A percentile compares a stretch with the other conserved stretches of the same genome.
Conservation (phyloP, 495 filamentous ascomycete genomes). For the Daldinia loculata region DNA sequence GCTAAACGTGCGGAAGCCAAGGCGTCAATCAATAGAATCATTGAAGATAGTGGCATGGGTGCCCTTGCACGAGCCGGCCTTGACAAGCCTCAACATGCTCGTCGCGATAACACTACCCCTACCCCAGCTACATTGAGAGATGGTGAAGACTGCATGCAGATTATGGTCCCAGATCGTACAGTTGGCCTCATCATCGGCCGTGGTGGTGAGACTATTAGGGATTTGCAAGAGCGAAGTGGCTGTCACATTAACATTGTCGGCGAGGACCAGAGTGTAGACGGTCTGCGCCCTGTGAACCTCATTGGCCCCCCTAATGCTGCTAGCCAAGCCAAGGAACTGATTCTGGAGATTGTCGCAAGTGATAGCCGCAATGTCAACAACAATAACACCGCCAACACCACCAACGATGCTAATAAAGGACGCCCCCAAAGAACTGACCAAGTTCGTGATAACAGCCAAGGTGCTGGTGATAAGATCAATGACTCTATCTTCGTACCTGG, state of each 20-base stretch:
- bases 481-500: constrained; percentile 83
- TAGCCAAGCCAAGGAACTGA: constrained; percentile 75
- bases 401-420: background rate
- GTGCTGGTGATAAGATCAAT: constrained; percentile 69
- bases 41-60: constrained; percentile 80
- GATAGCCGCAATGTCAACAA: constrained; percentile 68
- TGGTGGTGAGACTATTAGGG: constrained; percentile 86
- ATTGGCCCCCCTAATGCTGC: constrained; percentile 75
- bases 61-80: constrained; percentile 53
- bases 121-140: constrained; percentile 62
- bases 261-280: constrained; percentile 85
- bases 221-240: constrained; percentile 83
- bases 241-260: constrained; percentile 91
- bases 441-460: constrained; percentile 48
- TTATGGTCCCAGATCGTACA: constrained; percentile 90
- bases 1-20: constrained; percentile 74
- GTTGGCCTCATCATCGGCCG: constrained; percentile 87
- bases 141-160: constrained; percentile 78
- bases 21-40: constrained; percentile 78
- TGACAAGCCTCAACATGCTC: constrained; percentile 39
- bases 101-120: constrained; percentile 38
- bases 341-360: constrained; percentile 87
- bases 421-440: constrained; percentile 41
- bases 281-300: constrained; percentile 82
- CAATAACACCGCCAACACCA: constrained; percentile 41